Evolutionary conservation across 2,329 filamentous ascomycete genomes (phyloP).

Genomic region (Myotisia sp.): DNA sequence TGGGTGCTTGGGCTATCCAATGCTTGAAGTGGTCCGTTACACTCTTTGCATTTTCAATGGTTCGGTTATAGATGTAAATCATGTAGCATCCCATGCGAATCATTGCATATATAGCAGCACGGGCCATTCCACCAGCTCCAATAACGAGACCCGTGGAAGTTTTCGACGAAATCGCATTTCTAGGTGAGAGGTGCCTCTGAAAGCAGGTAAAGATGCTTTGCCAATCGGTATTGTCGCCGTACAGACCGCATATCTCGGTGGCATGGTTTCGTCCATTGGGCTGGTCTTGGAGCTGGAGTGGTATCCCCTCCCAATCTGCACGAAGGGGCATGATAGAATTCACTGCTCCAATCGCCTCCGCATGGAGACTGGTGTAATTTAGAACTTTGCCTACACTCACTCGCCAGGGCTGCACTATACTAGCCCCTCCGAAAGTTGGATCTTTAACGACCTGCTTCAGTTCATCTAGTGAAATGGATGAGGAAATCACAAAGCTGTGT

Average conservation of each 20-base stretch:
- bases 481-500: too few species aligned
- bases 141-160: constrained; percentile 44
- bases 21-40: constrained; percentile 25
- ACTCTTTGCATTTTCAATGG: constrained; percentile 22
- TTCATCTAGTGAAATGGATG: too few species aligned
- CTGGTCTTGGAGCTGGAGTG: too few species aligned
- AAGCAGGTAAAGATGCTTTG: constrained; percentile 64
- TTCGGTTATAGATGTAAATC: constrained; percentile 27
- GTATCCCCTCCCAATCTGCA: too few species aligned
- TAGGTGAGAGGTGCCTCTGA: constrained; percentile 56
- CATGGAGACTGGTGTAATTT: too few species aligned
- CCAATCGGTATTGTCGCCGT: constrained; percentile 73
- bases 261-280: constrained; percentile 42
- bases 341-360: too few species aligned
- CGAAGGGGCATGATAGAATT: too few species aligned
- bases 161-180: constrained; percentile 46
- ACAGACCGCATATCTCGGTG: constrained; percentile 53
- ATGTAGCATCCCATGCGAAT: constrained; percentile 26
- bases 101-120: constrained; percentile 29
- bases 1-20: too few species aligned
- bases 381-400: too few species aligned
- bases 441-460: too few species aligned
- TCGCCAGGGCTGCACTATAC: too few species aligned
- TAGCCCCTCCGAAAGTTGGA: too few species aligned
- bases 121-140: constrained; percentile 42